These are phyloP conservation scores for Excoecaria cochinchinensis DNA, from an alignment of 345 rosid species.

Conservation along the genomic window DNA sequence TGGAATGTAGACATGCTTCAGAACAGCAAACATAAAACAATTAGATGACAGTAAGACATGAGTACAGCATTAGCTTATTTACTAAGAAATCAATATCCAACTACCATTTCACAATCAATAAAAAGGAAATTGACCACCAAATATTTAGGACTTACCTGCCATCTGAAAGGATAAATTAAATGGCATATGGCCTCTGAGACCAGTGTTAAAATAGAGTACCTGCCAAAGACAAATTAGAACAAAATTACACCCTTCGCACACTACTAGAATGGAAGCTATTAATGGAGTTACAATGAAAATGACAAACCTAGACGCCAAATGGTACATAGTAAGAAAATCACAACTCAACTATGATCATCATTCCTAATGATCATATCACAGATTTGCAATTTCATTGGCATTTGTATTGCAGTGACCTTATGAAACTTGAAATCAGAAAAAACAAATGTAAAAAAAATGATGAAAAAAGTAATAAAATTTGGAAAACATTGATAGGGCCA, in stretches of 20 bases:
- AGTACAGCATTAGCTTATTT: conserved; percentile 4
- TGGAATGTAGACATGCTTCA: conserved; percentile 99
- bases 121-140: conserved; percentile 1
- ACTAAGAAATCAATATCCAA: conserved; percentile 13
- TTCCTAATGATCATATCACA: not conserved
- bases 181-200: conserved; percentile 96
- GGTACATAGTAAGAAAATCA: not conserved
- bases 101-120: conserved; percentile 8
- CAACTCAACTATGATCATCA: not conserved
- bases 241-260: not conserved
- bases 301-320: not conserved
- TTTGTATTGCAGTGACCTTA: not conserved
- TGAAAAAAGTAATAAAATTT: not conserved
- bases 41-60: conserved; percentile 35
- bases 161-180: conserved; percentile 92
- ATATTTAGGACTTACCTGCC: conserved; percentile 65
- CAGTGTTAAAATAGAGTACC: conserved; percentile 91
- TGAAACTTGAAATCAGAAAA: not conserved
- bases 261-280: not conserved
- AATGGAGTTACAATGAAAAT: not conserved
- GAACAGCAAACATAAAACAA: conserved; percentile 54
- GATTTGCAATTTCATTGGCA: not conserved
- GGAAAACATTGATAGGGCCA: not conserved
- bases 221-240: conserved; percentile 31
- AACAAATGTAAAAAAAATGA: not conserved